Percentiles rank a stretch among this genome's conserved stretches.
These are phyloP conservation scores for Tetrahymena borealis DNA, from an alignment of 73 alveolate genomes.

Conservation along the genomic window DNA sequence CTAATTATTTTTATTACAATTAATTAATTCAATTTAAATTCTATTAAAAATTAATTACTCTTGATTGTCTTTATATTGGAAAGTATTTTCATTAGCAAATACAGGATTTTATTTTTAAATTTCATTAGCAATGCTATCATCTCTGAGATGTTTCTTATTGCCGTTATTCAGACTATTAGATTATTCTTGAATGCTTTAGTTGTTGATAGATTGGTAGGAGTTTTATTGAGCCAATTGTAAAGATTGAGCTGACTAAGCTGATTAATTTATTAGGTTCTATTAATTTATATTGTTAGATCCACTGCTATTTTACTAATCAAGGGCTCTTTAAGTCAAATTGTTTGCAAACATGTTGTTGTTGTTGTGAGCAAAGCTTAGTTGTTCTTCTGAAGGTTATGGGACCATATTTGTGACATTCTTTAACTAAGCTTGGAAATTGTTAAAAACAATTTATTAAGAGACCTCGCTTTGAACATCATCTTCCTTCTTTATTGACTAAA, in stretches of 20 bases:
- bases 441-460: neutral
- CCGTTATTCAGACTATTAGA: neutral
- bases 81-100: neutral
- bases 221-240: neutral
- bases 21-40: neutral
- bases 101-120: neutral
- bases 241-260: neutral
- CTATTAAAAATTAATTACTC: neutral
- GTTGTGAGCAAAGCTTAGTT: too few species aligned
- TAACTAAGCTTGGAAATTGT: neutral
- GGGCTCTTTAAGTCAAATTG: too few species aligned
- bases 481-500: neutral
- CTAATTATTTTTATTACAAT: neutral
- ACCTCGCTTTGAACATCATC: neutral
- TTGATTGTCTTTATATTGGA: neutral
- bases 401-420: neutral
- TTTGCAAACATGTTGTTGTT: neutral
- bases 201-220: neutral
- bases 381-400: neutral
- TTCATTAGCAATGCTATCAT: neutral
- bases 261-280: neutral
- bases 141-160: neutral
- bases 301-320: too few species aligned
- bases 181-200: neutral
- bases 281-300: neutral